These are phyloP conservation scores for Coemansia sp. DNA, from an alignment of 192 early-diverging fungal species.

Conservation along the genomic window DNA sequence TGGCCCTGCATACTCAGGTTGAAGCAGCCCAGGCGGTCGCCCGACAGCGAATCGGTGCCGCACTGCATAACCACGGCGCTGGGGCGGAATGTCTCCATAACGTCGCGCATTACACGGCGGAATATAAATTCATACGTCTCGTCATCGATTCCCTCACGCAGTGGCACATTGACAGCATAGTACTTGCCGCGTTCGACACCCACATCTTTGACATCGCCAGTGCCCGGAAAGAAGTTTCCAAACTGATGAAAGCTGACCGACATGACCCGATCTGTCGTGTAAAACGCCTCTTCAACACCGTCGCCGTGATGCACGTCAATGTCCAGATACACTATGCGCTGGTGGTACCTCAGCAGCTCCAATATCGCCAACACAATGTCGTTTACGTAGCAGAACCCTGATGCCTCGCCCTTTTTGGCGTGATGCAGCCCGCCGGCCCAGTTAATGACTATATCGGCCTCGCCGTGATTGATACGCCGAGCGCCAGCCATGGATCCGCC, in stretches of 20 bases:
- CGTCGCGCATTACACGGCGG: slow-evolving; percentile 77
- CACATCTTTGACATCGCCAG: slow-evolving; percentile 89
- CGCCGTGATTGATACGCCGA: slow-evolving; percentile 75
- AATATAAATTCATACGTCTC: slow-evolving; percentile 86
- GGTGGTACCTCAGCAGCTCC: slow-evolving; percentile 82
- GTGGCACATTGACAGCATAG: slow-evolving; percentile 93
- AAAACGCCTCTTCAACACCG: slow-evolving; percentile 98
- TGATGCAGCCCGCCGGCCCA: slow-evolving; percentile 97
- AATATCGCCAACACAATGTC: slow-evolving; percentile 93
- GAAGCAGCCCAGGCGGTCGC: slow-evolving; percentile 91
- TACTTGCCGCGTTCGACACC: slow-evolving; percentile 83
- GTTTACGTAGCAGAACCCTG: slow-evolving; percentile 97
- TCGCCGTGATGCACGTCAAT: slow-evolving; percentile 99
- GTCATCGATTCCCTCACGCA: slow-evolving; percentile 92
- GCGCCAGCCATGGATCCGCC: slow-evolving; percentile 94
- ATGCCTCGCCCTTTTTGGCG: slow-evolving; percentile 92
- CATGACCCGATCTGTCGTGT: slow-evolving; percentile 98
- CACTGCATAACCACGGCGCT: slow-evolving; percentile 88
- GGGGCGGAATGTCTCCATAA: slow-evolving; percentile 89
- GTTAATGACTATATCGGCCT: slow-evolving; percentile 89
- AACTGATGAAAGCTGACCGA: slow-evolving; percentile 97
- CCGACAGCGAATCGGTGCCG: slow-evolving; percentile 90
- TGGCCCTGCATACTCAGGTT: slow-evolving; percentile 92
- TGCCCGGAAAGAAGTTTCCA: slow-evolving; percentile 97
- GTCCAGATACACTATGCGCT: slow-evolving; percentile 92